These are phyloP conservation scores for Thuja plicata DNA, from an alignment of 83 land plant species.

Conservation along the genomic window DNA sequence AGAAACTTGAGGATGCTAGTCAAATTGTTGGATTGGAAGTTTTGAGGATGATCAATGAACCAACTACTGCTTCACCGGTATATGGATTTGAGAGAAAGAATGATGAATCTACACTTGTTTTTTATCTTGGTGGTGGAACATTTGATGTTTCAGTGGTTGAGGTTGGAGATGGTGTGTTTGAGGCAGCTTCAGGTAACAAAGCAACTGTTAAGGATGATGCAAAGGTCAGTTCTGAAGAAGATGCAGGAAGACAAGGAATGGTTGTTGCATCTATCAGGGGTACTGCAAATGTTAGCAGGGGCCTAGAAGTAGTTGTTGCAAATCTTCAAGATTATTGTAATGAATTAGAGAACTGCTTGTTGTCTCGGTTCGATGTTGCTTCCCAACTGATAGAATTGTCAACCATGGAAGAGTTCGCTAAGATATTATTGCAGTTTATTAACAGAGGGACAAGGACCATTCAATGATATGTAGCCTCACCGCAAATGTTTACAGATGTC, in stretches of 20 bases:
- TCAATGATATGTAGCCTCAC: conserved; percentile 95
- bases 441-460: conserved; percentile 97
- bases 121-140: conserved; percentile 52
- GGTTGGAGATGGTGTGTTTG: conserved; percentile 82
- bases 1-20: conserved; percentile 37
- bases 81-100: conserved; percentile 88
- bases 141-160: conserved; percentile 37
- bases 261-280: conserved; percentile 55
- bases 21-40: conserved; percentile 21
- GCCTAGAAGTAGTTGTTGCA: conserved; percentile 95
- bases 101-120: conserved; percentile 75
- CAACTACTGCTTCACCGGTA: conserved; percentile 85
- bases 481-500: conserved; percentile 97
- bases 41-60: conserved; percentile 84
- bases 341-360: conserved; percentile 95
- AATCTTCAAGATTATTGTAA: too few species aligned
- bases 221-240: conserved; percentile 96
- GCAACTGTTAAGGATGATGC: conserved; percentile 71
- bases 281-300: conserved; percentile 88
- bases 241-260: conserved; percentile 69
- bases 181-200: conserved; percentile 94
- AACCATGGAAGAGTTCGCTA: conserved; percentile 98
- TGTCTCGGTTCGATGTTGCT: conserved; percentile 93
- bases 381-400: conserved; percentile 89
- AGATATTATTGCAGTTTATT: conserved; percentile 90